phyloP scores from a whole-genome alignment of 176 grass and related monocot genomes.

The Tuctoria greenei region DNA sequence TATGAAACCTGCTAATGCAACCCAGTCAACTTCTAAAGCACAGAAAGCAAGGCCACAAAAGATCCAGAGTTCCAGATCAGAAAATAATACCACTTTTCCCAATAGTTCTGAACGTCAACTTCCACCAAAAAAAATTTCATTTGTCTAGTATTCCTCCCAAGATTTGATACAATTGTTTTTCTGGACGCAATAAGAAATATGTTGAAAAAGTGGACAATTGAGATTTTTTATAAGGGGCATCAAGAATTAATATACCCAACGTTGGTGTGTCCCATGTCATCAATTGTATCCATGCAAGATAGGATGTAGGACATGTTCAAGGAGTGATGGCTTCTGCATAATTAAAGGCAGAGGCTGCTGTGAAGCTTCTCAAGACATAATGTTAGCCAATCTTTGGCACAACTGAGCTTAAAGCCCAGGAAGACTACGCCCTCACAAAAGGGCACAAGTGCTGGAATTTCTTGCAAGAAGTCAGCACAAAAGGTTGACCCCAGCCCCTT shows the following conservation, averaged over 20 bases:
- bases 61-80: background rate
- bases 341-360: background rate
- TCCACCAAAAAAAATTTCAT: background rate
- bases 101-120: background rate
- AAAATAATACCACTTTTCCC: background rate
- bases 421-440: background rate
- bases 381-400: background rate
- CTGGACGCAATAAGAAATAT: no score
- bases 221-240: no score
- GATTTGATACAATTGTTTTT: no score
- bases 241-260: no score
- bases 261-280: no score
- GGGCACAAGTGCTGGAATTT: background rate
- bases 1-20: background rate
- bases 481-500: background rate
- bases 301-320: background rate
- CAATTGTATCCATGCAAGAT: background rate
- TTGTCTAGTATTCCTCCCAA: background rate
- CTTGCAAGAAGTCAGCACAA: background rate
- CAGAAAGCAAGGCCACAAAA: background rate
- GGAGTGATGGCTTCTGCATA: background rate
- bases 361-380: background rate
- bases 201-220: no score
- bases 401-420: background rate
- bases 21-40: background rate